These are phyloP conservation scores for Ustilago trichophora DNA, from an alignment of 1,284 basidiomycete species.

Conservation along the genomic window DNA sequence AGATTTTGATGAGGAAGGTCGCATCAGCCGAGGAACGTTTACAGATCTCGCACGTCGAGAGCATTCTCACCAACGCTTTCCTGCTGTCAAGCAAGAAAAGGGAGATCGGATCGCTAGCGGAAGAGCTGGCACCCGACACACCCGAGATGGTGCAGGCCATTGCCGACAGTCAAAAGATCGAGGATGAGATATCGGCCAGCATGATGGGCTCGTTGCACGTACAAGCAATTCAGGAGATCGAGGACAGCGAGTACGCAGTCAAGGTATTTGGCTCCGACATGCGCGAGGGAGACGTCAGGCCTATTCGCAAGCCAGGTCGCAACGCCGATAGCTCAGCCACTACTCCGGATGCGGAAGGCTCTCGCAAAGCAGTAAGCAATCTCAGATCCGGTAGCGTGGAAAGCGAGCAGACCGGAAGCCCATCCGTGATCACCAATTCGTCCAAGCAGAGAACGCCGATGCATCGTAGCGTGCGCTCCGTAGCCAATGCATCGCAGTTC, in stretches of 20 bases:
- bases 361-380: neutral
- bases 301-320: constrained; percentile 11
- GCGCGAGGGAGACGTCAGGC: constrained; percentile 26
- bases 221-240: constrained; percentile 28
- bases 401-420: constrained; percentile 5
- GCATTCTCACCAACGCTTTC: constrained; percentile 29
- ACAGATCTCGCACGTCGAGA: constrained; percentile 34
- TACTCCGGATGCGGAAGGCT: constrained; percentile 19
- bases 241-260: constrained; percentile 34
- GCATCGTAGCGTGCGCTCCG: constrained; percentile 1
- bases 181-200: constrained; percentile 38
- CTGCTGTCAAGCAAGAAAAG: constrained; percentile 28
- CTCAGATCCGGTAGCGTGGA: constrained; percentile 4
- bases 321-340: constrained; percentile 1
- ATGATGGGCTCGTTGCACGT: constrained; percentile 38
- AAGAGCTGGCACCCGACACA: constrained; percentile 29
- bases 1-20: constrained; percentile 41
- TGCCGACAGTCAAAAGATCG: constrained; percentile 38
- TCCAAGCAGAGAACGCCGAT: neutral
- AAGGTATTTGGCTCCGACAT: constrained; percentile 34
- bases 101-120: constrained; percentile 22
- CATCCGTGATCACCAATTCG: neutral
- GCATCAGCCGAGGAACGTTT: constrained; percentile 30
- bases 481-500: constrained; percentile 3
- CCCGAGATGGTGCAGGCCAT: constrained; percentile 42